These are phyloP conservation scores for Rasamsonia emersonii DNA, from an alignment of 2,329 filamentous ascomycete genomes.

Conservation along the genomic window DNA sequence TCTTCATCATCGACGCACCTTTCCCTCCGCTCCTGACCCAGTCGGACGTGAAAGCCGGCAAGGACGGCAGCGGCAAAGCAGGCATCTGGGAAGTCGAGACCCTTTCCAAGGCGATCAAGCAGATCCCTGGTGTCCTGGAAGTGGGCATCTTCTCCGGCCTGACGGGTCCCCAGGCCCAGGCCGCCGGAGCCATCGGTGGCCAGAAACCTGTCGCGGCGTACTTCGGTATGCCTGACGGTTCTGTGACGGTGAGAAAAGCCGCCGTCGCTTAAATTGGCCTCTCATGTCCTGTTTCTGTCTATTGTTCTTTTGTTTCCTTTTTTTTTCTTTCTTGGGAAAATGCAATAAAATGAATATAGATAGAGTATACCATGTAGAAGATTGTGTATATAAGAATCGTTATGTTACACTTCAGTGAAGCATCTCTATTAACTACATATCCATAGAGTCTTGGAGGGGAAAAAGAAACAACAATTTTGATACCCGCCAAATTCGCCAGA, in stretches of 20 bases:
- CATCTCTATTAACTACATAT: too few species aligned
- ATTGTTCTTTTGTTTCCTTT: too few species aligned
- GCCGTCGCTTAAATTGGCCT: conserved; percentile 10
- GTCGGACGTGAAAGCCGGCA: conserved; percentile 43
- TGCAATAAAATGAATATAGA: too few species aligned
- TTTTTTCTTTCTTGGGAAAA: too few species aligned
- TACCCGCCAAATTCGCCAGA: conserved; percentile 4
- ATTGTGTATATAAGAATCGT: too few species aligned
- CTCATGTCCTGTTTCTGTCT: too few species aligned
- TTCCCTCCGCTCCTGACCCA: conserved; percentile 66
- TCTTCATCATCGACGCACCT: conserved; percentile 87
- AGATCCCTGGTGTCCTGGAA: conserved; percentile 78
- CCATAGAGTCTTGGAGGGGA: too few species aligned
- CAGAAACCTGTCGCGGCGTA: conserved; percentile 92
- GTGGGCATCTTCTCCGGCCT: conserved; percentile 82
- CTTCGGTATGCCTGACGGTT: conserved; percentile 80
- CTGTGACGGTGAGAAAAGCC: conserved; percentile 49
- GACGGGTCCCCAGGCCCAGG: conserved; percentile 63
- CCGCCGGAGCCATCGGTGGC: conserved; percentile 56
- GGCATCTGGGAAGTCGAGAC: conserved; percentile 73
- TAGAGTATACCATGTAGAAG: too few species aligned
- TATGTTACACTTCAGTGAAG: too few species aligned
- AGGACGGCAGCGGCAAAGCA: conserved; percentile 48
- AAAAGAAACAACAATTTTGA: too few species aligned
- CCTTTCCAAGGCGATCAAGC: conserved; percentile 66